Percentiles rank a stretch among this genome's conserved stretches.
phyloP scores from a whole-genome alignment of 1,284 basidiomycete species.

The Volvariella volvacea region DNA sequence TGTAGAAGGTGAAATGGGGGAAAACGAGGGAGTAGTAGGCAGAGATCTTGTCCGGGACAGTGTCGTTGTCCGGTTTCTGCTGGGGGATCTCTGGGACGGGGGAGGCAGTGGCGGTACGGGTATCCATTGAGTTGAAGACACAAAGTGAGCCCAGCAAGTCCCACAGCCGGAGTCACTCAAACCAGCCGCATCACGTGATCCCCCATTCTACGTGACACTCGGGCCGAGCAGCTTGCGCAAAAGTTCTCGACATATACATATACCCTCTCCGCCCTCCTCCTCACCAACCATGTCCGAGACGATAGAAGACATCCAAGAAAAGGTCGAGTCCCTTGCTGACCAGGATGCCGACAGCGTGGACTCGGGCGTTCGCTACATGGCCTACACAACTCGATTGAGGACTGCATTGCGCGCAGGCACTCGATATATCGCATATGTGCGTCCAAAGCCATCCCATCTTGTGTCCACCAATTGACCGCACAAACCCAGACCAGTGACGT shows the following conservation, averaged over 20 bases:
- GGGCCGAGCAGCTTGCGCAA: too few species aligned
- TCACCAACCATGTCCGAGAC: constrained; percentile 20
- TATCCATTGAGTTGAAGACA: constrained; percentile 26
- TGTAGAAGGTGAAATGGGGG: constrained; percentile 84
- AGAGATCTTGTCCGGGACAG: constrained; percentile 66
- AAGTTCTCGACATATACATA: too few species aligned
- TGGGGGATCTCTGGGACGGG: constrained; percentile 22
- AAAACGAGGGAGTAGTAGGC: constrained; percentile 94
- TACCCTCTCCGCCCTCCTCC: constrained; percentile 14
- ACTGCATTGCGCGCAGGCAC: constrained; percentile 72
- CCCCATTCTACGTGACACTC: neutral
- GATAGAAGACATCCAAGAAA: constrained; percentile 35
- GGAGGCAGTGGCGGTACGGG: constrained; percentile 29
- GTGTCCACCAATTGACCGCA: constrained; percentile 12
- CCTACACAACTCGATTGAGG: constrained; percentile 74
- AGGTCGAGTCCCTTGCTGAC: constrained; percentile 54
- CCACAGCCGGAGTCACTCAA: neutral
- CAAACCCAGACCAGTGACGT: constrained; percentile 73
- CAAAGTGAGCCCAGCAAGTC: constrained; percentile 1
- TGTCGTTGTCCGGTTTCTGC: constrained; percentile 25
- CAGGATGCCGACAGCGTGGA: constrained; percentile 56
- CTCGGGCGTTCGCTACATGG: constrained; percentile 60
- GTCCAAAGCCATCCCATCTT: constrained; percentile 19
- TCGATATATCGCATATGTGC: constrained; percentile 78
- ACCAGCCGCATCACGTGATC: neutral